These are phyloP conservation scores for Fusarium fracticaudum DNA, from an alignment of 2,329 filamentous ascomycete genomes.

Conservation along the genomic window DNA sequence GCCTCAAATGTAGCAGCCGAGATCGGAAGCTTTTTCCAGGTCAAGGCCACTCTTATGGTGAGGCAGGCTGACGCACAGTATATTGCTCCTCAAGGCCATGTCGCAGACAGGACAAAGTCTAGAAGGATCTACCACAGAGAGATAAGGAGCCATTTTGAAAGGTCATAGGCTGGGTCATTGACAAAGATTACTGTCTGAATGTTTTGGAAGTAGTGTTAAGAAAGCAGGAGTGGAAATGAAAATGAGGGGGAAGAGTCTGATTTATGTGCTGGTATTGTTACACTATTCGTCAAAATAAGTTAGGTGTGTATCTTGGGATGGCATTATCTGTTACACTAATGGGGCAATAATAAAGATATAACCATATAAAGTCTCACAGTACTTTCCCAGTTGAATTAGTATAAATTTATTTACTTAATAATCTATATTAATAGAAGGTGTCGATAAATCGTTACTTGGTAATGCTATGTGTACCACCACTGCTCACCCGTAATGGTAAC, in stretches of 20 bases:
- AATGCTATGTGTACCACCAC: not conserved
- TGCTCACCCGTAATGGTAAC: not conserved
- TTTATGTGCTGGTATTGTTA: not conserved
- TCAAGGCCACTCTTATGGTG: not conserved
- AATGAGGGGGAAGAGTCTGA: not conserved
- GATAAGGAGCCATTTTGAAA: not conserved
- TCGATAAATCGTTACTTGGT: not conserved
- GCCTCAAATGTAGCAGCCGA: not conserved
- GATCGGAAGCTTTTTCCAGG: not conserved
- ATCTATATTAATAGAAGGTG: not conserved
- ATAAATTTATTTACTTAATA: too few species aligned
- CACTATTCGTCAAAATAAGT: not conserved
- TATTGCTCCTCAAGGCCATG: not conserved
- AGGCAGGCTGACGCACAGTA: accelerated
- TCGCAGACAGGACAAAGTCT: not conserved
- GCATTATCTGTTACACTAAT: not conserved
- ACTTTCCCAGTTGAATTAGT: too few species aligned
- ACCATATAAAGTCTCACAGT: not conserved
- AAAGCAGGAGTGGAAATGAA: accelerated
- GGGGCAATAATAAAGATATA: not conserved
- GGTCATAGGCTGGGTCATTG: accelerated
- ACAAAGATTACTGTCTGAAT: not conserved
- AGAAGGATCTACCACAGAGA: accelerated
- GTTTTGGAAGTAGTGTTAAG: not conserved
- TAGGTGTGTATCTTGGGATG: not conserved